phyloP scores from a whole-genome alignment of 2,329 filamentous ascomycete genomes.

The Nothopassalora personata region DNA sequence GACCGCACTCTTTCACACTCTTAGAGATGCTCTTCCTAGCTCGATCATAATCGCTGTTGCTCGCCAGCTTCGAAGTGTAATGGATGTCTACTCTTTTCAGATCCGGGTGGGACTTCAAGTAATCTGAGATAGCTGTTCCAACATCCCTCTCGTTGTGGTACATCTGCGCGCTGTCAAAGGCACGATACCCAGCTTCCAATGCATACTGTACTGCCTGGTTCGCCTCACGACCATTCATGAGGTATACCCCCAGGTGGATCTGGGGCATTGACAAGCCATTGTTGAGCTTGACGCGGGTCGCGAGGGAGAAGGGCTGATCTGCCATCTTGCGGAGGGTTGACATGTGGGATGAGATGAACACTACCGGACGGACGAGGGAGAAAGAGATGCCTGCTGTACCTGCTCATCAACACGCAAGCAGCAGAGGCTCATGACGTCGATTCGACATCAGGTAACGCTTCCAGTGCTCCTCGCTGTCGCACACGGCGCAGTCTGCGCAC shows the following conservation, averaged over 20 bases:
- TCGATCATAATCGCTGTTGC: slow-evolving; percentile 61
- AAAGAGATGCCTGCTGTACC: neutral
- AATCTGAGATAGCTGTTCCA: slow-evolving; percentile 55
- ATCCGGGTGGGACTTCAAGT: slow-evolving; percentile 24
- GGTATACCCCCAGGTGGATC: slow-evolving; percentile 69
- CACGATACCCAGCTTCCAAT: slow-evolving; percentile 43
- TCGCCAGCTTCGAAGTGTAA: slow-evolving; percentile 73
- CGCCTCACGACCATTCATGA: slow-evolving; percentile 60
- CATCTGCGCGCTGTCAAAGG: slow-evolving; percentile 58
- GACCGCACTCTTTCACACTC: slow-evolving; percentile 58
- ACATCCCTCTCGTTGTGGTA: slow-evolving; percentile 67
- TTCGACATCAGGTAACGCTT: neutral
- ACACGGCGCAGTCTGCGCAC: neutral
- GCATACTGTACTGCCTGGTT: slow-evolving; percentile 46
- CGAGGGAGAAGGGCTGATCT: slow-evolving; percentile 33
- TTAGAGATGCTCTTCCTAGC: slow-evolving; percentile 62
- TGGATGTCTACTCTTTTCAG: slow-evolving; percentile 66
- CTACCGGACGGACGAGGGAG: neutral
- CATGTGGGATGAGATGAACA: slow-evolving; percentile 8
- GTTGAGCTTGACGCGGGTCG: slow-evolving; percentile 48
- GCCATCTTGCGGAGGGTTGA: slow-evolving; percentile 19
- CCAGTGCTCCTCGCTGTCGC: neutral
- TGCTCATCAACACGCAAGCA: neutral
- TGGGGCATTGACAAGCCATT: slow-evolving; percentile 64
- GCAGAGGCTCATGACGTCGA: slow-evolving; percentile 4